Conservation (phyloP, 1,284 basidiomycete species). For the Phellopilus nigrolimitatus region DNA sequence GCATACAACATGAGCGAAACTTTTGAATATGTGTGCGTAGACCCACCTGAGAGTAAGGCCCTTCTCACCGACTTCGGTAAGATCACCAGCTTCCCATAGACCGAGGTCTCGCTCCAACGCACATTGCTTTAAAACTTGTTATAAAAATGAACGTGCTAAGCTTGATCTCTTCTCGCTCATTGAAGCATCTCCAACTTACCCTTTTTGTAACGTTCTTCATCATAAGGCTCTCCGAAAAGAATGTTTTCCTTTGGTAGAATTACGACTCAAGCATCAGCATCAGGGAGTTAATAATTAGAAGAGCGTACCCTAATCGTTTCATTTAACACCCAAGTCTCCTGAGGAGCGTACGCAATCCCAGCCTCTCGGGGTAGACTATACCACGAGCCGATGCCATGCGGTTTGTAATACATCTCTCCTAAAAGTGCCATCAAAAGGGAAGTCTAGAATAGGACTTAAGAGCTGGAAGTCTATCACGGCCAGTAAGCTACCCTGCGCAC, state of each 20-base stretch:
- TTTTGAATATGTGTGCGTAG: not conserved
- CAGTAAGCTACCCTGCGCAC: not conserved
- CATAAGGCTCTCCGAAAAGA: conserved; percentile 45
- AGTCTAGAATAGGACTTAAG: conserved; percentile 1
- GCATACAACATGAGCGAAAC: conserved; percentile 4
- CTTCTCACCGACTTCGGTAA: conserved; percentile 36
- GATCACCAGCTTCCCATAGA: conserved; percentile 62
- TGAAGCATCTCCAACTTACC: conserved; percentile 20
- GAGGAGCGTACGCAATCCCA: conserved; percentile 42
- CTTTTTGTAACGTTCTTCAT: conserved; percentile 45
- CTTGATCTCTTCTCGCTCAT: not conserved
- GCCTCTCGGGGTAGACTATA: conserved; percentile 40
- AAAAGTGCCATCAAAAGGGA: conserved; percentile 19
- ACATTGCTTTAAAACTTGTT: conserved; percentile 62
- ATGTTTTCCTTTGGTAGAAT: conserved; percentile 41
- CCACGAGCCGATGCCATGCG: conserved; percentile 29
- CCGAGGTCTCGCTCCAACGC: conserved; percentile 58
- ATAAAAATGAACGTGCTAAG: conserved; percentile 28
- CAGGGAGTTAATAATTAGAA: not conserved
- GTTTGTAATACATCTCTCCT: conserved; percentile 19
- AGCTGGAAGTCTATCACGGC: not conserved
- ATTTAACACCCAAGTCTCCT: conserved; percentile 40
- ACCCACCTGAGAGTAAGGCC: conserved; percentile 28
- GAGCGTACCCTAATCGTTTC: conserved; percentile 24
- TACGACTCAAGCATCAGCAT: not conserved